Percentiles rank a stretch among this genome's conserved stretches.
Evolutionary conservation across 106 monocot genomes (phyloP).

Genomic region (Dendrobium chrysotoxum): DNA sequence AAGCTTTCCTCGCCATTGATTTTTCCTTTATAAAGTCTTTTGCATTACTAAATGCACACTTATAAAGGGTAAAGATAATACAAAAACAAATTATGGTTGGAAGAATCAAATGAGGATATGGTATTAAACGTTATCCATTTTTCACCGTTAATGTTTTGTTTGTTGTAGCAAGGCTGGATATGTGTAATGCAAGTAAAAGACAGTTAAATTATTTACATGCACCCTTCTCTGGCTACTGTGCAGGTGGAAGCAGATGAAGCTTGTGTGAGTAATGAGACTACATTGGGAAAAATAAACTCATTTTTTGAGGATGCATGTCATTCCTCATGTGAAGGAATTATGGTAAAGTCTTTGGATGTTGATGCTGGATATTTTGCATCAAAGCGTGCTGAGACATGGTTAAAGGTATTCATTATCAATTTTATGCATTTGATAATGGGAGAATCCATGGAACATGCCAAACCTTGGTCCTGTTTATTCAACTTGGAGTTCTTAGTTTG

Average conservation of each 20-base stretch:
- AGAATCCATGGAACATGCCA: not conserved
- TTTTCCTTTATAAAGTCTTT: not conserved
- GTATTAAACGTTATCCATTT: not conserved
- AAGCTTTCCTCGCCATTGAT: not conserved
- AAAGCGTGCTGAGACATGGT: constrained; percentile 81
- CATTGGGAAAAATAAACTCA: constrained; percentile 49
- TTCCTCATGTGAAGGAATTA: constrained; percentile 94
- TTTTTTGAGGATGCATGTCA: constrained; percentile 78
- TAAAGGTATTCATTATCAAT: constrained; percentile 48
- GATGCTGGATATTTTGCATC: constrained; percentile 92
- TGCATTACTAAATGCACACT: not conserved
- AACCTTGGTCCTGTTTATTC: not conserved
- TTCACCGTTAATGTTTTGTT: not conserved
- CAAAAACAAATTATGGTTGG: not conserved
- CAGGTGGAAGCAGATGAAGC: constrained; percentile 89
- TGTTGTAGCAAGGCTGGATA: not conserved
- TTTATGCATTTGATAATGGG: not conserved
- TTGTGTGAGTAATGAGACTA: constrained; percentile 32
- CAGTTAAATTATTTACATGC: not conserved
- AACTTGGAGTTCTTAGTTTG: not conserved
- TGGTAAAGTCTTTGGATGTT: constrained; percentile 74
- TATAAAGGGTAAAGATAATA: not conserved
- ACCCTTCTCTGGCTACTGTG: not conserved
- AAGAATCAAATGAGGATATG: not conserved
- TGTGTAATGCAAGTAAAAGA: not conserved